Percentiles rank a stretch among this genome's conserved stretches.
phyloP scores from a whole-genome alignment of 257 asterid genomes.

The Nicotiana otophora region DNA sequence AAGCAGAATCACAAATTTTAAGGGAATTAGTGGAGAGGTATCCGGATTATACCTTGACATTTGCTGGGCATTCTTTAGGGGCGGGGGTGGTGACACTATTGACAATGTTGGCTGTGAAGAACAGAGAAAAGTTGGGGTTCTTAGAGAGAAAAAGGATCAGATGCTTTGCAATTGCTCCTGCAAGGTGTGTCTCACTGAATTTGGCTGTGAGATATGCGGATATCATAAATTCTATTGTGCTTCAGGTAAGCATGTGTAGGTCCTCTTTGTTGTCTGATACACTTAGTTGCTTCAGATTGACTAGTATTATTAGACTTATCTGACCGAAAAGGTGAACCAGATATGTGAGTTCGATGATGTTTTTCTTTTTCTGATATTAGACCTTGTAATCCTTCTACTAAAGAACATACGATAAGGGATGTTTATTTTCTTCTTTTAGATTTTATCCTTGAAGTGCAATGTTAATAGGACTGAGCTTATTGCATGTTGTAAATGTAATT shows the following conservation, averaged over 20 bases:
- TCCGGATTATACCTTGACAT: slow-evolving; percentile 65
- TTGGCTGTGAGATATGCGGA: slow-evolving; percentile 96
- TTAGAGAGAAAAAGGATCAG: slow-evolving; percentile 76
- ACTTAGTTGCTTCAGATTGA: neutral
- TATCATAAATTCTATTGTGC: slow-evolving; percentile 79
- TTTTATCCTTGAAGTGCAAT: neutral
- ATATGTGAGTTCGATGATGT: neutral
- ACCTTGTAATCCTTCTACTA: neutral
- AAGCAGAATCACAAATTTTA: slow-evolving; percentile 52
- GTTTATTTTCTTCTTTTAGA: neutral
- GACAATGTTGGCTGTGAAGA: slow-evolving; percentile 73
- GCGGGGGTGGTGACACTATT: slow-evolving; percentile 88
- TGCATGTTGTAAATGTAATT: neutral
- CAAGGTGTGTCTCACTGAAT: slow-evolving; percentile 89
- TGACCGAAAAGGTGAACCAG: neutral
- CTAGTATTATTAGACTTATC: neutral
- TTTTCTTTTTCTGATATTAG: neutral
- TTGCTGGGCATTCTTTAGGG: slow-evolving; percentile 91
- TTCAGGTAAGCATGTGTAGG: slow-evolving; percentile 61
- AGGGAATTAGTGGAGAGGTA: slow-evolving; percentile 49
- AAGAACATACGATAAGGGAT: neutral
- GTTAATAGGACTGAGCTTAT: neutral
- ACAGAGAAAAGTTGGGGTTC: slow-evolving; percentile 61
- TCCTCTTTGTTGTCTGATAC: neutral
- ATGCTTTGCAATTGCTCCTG: slow-evolving; percentile 95